phyloP scores from a whole-genome alignment of 441 rosid species.

The Corymbia citriodora region DNA sequence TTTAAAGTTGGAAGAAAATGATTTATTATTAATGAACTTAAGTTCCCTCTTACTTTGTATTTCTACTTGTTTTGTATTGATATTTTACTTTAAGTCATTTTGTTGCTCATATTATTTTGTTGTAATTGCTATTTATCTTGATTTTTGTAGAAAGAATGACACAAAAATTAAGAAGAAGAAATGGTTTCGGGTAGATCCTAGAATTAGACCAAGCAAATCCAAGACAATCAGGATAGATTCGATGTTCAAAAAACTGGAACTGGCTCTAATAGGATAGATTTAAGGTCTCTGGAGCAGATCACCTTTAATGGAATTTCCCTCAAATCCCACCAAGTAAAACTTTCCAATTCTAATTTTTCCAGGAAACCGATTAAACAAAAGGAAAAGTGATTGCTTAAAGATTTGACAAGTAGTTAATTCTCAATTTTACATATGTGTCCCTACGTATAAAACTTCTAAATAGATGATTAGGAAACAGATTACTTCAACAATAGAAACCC shows the following conservation, averaged over 20 bases:
- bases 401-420: no score
- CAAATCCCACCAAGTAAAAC: neutral
- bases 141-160: neutral
- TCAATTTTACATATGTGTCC: neutral
- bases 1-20: neutral
- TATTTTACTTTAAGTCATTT: neutral
- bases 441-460: neutral
- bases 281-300: fast-evolving
- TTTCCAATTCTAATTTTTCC: neutral
- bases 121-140: no score
- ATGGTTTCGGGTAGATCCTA: neutral
- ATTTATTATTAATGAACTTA: neutral
- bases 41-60: neutral
- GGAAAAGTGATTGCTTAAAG: neutral
- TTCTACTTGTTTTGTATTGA: neutral
- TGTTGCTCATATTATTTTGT: neutral
- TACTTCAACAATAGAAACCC: neutral
- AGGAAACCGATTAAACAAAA: neutral
- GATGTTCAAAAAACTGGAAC: neutral
- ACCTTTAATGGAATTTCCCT: neutral
- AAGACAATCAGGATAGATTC: neutral
- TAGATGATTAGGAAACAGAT: neutral
- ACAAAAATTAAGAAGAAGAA: neutral
- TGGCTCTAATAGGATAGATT: neutral
- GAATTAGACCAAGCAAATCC: neutral